Percentiles rank a stretch among this genome's conserved stretches.
phyloP scores from a whole-genome alignment of 148 eudicot genomes.

The Diospyros kaki region DNA sequence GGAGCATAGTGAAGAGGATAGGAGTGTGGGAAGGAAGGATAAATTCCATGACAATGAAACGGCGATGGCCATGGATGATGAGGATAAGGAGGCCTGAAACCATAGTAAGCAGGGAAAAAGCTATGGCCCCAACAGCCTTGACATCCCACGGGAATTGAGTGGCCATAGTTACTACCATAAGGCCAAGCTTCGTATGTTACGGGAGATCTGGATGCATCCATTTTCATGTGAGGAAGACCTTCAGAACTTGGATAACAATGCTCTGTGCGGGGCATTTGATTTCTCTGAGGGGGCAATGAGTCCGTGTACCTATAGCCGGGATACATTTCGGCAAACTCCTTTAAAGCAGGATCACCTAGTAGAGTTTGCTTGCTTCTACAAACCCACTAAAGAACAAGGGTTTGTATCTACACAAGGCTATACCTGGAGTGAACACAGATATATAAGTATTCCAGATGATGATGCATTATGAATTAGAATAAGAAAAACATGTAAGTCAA shows the following conservation, averaged over 20 bases:
- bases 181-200: constrained; percentile 34
- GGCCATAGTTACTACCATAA: constrained; percentile 28
- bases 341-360: not conserved
- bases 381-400: not conserved
- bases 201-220: constrained; percentile 19
- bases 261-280: constrained; percentile 29
- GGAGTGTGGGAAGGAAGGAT: constrained; percentile 35
- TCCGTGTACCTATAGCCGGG: constrained; percentile 26
- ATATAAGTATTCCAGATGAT: too few relatives aligned
- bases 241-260: constrained; percentile 30
- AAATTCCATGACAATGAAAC: constrained; percentile 26
- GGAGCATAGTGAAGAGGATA: constrained; percentile 37
- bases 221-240: constrained; percentile 30
- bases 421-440: too few relatives aligned
- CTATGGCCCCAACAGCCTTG: constrained; percentile 45
- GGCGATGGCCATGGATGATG: constrained; percentile 31
- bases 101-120: constrained; percentile 27
- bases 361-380: too few relatives aligned
- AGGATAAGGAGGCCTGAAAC: constrained; percentile 42
- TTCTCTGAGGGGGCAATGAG: constrained; percentile 29
- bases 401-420: not conserved
- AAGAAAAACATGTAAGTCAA: too few relatives aligned
- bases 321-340: constrained; percentile 19
- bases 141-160: constrained; percentile 31
- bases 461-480: too few relatives aligned